Percentiles rank a stretch among this genome's conserved stretches.
Conservation (phyloP, 352 stramenopile species). For the Blastocystis sp. region DNA sequence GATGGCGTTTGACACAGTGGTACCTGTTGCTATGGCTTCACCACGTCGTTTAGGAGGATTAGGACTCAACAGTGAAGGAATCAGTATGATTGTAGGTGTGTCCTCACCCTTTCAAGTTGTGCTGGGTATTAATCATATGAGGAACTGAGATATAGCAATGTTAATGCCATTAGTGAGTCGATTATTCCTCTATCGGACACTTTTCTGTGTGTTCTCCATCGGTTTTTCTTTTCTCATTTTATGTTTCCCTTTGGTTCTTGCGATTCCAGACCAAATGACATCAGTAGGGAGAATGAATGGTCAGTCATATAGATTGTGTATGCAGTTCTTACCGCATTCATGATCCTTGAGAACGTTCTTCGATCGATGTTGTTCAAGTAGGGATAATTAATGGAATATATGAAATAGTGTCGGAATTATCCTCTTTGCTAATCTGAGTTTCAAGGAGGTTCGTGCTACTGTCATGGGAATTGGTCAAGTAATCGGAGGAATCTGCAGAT, state of each 20-base stretch:
- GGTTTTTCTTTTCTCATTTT: background rate
- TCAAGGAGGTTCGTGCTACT: slow-evolving; percentile 4
- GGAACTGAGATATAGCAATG: background rate
- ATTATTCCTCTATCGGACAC: background rate
- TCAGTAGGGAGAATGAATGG: too few relatives aligned
- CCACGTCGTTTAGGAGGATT: background rate
- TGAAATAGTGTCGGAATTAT: background rate
- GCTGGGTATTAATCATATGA: background rate
- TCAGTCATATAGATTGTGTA: background rate
- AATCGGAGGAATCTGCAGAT: background rate
- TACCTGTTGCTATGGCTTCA: slow-evolving; percentile 5
- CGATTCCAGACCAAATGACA: background rate
- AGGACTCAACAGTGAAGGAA: background rate
- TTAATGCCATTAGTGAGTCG: background rate
- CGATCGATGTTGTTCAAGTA: slow-evolving; percentile 22
- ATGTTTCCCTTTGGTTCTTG: background rate
- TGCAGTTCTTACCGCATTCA: background rate
- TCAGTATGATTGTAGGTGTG: background rate
- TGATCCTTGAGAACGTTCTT: background rate
- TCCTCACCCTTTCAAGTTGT: slow-evolving; percentile 18
- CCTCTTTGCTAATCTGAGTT: slow-evolving; percentile 48
- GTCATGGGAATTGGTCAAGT: slow-evolving; percentile 39
- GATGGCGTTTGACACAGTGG: slow-evolving; percentile 21
- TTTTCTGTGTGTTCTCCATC: background rate
- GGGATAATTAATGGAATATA: background rate